Evolutionary conservation across 805 yeast species (phyloP).

Genomic region (Cephaloascus fragrans): DNA sequence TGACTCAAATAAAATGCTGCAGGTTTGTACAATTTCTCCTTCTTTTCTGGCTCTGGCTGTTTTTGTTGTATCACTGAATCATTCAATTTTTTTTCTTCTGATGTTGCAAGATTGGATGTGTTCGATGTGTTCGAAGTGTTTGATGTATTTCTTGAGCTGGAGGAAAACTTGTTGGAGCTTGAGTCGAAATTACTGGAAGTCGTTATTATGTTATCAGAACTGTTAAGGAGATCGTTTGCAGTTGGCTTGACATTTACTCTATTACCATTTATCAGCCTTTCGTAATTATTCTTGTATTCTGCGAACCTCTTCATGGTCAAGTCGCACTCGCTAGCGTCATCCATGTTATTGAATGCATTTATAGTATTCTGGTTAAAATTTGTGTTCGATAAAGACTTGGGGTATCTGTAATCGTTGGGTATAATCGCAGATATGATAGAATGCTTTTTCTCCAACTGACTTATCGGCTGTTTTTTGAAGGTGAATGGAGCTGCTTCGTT

Average conservation of each 20-base stretch:
- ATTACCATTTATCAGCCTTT: neutral
- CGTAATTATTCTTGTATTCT: no score
- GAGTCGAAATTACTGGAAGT: neutral
- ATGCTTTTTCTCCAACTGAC: neutral
- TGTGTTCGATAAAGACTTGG: neutral
- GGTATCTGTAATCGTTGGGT: neutral
- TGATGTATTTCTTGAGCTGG: slow-evolving; percentile 4
- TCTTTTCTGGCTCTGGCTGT: neutral
- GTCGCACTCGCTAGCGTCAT: no score
- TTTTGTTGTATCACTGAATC: neutral
- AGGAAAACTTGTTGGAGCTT: neutral
- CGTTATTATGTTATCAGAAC: no score
- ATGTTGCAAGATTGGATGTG: neutral
- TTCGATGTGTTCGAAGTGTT: slow-evolving; percentile 4
- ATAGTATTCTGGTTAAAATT: neutral
- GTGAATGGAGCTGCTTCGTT: neutral
- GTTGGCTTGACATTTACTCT: neutral
- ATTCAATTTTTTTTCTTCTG: neutral
- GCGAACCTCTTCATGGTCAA: no score
- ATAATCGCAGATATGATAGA: neutral
- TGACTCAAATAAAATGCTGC: slow-evolving; percentile 36
- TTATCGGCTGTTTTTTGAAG: neutral
- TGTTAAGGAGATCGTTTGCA: no score
- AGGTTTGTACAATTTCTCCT: slow-evolving; percentile 23
- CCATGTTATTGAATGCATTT: no score